Conservation (phyloP, 2,329 filamentous ascomycete genomes). For the Sporothrix schenckii region DNA sequence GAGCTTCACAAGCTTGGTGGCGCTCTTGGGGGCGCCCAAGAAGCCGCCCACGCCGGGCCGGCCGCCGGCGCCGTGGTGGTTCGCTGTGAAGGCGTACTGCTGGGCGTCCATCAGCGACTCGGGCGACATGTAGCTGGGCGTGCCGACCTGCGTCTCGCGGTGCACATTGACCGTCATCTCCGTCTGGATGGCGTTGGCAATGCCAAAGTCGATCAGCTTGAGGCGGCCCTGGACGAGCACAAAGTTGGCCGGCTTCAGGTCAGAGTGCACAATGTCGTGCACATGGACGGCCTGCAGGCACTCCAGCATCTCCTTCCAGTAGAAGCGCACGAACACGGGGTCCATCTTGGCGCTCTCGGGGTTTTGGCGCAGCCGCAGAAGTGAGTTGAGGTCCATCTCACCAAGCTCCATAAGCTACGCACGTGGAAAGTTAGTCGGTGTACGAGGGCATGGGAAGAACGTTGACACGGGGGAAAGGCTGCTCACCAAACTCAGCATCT, state of each 20-base stretch:
- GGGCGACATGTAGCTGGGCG: slow-evolving; percentile 98
- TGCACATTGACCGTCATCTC: slow-evolving; percentile 98
- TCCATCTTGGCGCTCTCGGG: slow-evolving; percentile 77
- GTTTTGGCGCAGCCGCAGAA: slow-evolving; percentile 74
- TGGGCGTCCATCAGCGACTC: slow-evolving; percentile 91
- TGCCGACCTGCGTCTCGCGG: slow-evolving; percentile 91
- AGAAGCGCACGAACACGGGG: slow-evolving; percentile 88
- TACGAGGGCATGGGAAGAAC: not conserved
- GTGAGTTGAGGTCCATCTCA: slow-evolving; percentile 86
- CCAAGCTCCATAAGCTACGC: slow-evolving; percentile 91
- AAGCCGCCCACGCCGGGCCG: slow-evolving; percentile 37
- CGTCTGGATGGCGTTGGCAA: slow-evolving; percentile 93
- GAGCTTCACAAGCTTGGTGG: slow-evolving; percentile 85
- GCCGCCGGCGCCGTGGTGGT: slow-evolving; percentile 48
- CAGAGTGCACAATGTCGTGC: slow-evolving; percentile 91
- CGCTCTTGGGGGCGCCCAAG: slow-evolving; percentile 44
- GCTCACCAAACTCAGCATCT: slow-evolving; percentile 79
- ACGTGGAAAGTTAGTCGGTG: not conserved
- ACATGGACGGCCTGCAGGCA: slow-evolving; percentile 88
- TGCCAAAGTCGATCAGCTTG: slow-evolving; percentile 98
- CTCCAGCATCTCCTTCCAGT: slow-evolving; percentile 99
- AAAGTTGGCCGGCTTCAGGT: slow-evolving; percentile 97
- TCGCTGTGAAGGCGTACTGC: slow-evolving; percentile 46
- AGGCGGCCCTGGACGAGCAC: slow-evolving; percentile 85
- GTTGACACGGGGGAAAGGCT: too few relatives aligned